These are phyloP conservation scores for Amyloporia xantha DNA, from an alignment of 768 basidiomycete species.

Conservation along the genomic window DNA sequence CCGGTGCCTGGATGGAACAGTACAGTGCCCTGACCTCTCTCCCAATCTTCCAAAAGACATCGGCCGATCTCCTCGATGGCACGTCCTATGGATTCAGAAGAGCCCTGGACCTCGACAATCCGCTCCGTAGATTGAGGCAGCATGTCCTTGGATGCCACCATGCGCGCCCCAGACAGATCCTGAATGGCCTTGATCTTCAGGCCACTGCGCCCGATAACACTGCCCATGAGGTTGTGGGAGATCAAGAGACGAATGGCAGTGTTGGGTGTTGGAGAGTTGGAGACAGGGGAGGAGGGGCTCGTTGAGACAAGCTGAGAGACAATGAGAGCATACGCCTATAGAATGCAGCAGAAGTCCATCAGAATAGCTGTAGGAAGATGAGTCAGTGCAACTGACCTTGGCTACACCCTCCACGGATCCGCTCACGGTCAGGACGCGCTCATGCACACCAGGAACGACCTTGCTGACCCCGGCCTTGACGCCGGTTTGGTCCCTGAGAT, in stretches of 20 bases:
- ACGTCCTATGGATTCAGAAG: slow-evolving; percentile 85
- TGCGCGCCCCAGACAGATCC: slow-evolving; percentile 90
- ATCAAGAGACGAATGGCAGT: slow-evolving; percentile 96
- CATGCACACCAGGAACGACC: slow-evolving; percentile 95
- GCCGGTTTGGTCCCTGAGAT: slow-evolving; percentile 89
- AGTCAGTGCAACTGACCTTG: slow-evolving; percentile 63
- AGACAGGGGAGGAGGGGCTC: slow-evolving; percentile 65
- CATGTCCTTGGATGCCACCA: slow-evolving; percentile 99
- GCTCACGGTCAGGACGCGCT: slow-evolving; percentile 92
- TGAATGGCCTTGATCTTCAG: slow-evolving; percentile 99
- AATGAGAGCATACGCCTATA: slow-evolving; percentile 91
- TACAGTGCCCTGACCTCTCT: slow-evolving; percentile 88
- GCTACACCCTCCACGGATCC: slow-evolving; percentile 91
- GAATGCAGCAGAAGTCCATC: too few species aligned
- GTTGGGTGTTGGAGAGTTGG: slow-evolving; percentile 47
- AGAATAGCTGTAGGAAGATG: too few species aligned
- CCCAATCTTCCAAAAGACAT: slow-evolving; percentile 95
- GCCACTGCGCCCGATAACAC: slow-evolving; percentile 92
- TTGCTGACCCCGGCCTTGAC: slow-evolving; percentile 99
- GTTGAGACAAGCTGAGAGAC: slow-evolving; percentile 84
- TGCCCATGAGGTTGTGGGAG: slow-evolving; percentile 99
- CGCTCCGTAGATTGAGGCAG: slow-evolving; percentile 98
- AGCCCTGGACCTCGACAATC: slow-evolving; percentile 95
- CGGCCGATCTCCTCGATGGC: slow-evolving; percentile 96
- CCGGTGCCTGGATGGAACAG: slow-evolving; percentile 92